Conservation (phyloP, 1,139 yeast genomes). For the Kodamaea sp. region DNA sequence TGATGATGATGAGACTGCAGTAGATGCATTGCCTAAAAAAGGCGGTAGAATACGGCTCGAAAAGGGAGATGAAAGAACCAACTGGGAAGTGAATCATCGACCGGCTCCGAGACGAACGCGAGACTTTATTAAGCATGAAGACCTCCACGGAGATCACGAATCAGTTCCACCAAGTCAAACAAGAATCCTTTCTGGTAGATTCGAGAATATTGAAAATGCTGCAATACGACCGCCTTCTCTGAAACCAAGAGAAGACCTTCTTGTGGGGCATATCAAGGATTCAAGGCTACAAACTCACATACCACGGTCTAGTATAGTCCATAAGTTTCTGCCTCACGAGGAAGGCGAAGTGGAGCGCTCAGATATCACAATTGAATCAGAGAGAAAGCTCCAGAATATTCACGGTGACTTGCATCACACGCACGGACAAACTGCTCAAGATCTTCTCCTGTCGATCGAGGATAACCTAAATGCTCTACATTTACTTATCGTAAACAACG, state of each 20-base stretch:
- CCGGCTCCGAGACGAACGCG: constrained; percentile 3
- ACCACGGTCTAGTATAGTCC: neutral
- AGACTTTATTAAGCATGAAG: neutral
- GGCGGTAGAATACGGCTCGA: constrained; percentile 10
- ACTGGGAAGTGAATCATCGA: constrained; percentile 1
- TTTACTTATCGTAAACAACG: constrained; percentile 1
- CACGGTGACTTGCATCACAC: constrained; percentile 1
- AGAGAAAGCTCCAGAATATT: neutral
- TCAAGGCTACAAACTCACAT: neutral
- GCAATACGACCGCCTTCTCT: neutral
- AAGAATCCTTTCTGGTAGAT: neutral
- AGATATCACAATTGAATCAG: neutral
- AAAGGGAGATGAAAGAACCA: neutral
- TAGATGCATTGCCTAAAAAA: constrained; percentile 13
- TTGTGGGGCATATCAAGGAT: neutral
- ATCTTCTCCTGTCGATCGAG: constrained; percentile 3
- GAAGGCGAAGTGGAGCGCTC: neutral
- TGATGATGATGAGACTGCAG: constrained; percentile 21
- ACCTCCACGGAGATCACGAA: neutral
- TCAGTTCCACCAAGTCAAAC: neutral
- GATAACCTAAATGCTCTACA: constrained; percentile 3
- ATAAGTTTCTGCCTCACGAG: neutral
- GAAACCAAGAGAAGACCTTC: neutral
- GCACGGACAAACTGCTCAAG: constrained; percentile 5
- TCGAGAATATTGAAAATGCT: neutral